A percentile compares a stretch with the other conserved stretches of the same genome.
These are phyloP conservation scores for Termitomyces sp. DNA, from an alignment of 1,284 basidiomycete genomes.

Conservation along the genomic window DNA sequence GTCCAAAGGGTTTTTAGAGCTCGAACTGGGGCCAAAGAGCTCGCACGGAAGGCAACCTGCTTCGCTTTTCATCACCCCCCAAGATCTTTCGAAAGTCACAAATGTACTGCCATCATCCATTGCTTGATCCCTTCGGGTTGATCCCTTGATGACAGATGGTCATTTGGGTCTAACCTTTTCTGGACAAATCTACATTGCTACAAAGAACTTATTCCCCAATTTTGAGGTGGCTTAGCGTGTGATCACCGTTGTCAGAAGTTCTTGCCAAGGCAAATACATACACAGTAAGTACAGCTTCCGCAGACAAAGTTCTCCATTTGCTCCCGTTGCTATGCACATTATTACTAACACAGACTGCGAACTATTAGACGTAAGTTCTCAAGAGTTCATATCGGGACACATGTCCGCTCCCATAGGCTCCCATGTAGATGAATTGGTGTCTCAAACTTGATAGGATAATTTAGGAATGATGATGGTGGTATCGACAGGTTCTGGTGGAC, in stretches of 20 bases:
- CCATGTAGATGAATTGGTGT: too few relatives aligned
- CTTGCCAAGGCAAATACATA: too few relatives aligned
- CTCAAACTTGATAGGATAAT: too few relatives aligned
- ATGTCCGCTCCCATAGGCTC: too few relatives aligned
- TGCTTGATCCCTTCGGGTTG: conserved; percentile 13
- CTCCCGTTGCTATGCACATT: background rate
- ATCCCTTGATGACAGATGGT: conserved; percentile 13
- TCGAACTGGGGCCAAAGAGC: conserved; percentile 13
- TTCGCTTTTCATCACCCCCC: conserved; percentile 13
- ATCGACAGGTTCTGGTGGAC: too few relatives aligned
- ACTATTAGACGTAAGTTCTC: background rate
- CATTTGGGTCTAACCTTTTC: background rate
- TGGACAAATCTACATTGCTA: background rate
- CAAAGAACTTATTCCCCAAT: background rate
- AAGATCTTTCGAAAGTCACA: conserved; percentile 12
- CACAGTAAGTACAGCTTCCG: background rate
- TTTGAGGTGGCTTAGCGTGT: background rate
- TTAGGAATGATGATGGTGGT: too few relatives aligned
- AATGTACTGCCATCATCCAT: conserved; percentile 10
- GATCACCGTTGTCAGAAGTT: background rate
- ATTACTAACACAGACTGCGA: background rate
- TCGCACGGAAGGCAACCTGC: conserved; percentile 14
- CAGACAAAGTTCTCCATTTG: background rate
- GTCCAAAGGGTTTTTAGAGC: conserved; percentile 10
- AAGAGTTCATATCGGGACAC: background rate